phyloP scores from a whole-genome alignment of 2,329 filamentous ascomycete species.

The Capronia americana region DNA sequence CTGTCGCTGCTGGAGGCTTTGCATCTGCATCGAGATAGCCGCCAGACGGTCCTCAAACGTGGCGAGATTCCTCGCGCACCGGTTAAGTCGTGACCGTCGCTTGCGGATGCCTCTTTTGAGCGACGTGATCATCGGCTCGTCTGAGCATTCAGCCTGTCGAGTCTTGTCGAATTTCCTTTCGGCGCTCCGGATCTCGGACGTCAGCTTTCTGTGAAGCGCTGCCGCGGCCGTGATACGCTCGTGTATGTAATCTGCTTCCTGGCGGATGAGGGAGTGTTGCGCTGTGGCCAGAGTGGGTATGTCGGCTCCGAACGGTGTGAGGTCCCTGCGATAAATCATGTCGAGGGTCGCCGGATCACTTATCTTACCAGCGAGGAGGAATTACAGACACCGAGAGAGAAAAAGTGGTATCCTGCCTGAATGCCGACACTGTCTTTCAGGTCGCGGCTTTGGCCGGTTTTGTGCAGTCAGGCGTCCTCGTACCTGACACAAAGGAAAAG shows the following conservation, averaged over 20 bases:
- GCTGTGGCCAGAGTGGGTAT: conserved; percentile 23
- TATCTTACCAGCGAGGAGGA: background rate
- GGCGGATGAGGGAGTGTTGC: conserved; percentile 30
- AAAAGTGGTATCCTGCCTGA: background rate
- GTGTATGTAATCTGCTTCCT: conserved; percentile 32
- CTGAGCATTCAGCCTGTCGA: background rate
- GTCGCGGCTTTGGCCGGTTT: background rate
- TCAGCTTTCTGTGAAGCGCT: conserved; percentile 14
- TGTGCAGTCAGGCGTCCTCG: background rate
- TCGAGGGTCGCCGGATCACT: background rate
- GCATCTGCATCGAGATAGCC: conserved; percentile 17
- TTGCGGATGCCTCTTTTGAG: conserved; percentile 23
- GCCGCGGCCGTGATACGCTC: conserved; percentile 19
- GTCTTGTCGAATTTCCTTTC: conserved; percentile 12
- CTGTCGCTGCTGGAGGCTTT: conserved; percentile 19
- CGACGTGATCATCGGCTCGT: background rate
- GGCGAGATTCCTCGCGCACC: conserved; percentile 12
- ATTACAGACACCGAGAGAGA: background rate
- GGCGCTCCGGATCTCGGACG: conserved; percentile 4
- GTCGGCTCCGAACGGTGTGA: background rate
- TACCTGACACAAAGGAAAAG: conserved; percentile 16
- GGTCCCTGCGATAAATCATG: conserved; percentile 9
- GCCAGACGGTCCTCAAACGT: conserved; percentile 13
- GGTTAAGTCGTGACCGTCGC: conserved; percentile 21
- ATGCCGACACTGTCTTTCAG: background rate